Evolutionary conservation across 495 filamentous ascomycete species (phyloP).

Genomic region (Neurospora intermedia): DNA sequence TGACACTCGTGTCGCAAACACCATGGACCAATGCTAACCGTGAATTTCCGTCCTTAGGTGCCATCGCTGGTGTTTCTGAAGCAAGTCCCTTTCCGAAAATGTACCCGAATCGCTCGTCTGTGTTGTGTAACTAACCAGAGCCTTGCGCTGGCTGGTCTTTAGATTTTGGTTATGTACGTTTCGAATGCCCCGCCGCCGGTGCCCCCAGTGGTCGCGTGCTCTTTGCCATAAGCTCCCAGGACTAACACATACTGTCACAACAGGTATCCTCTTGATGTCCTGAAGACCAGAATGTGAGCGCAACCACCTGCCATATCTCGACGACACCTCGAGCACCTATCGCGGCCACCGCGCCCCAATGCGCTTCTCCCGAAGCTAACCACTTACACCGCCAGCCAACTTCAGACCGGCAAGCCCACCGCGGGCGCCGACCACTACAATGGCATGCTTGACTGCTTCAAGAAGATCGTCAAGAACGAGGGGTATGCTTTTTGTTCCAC

Average conservation of each 20-base stretch:
- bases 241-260: slow-evolving; percentile 9
- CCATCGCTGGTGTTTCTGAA: slow-evolving; percentile 22
- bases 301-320: background rate
- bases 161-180: slow-evolving; percentile 80
- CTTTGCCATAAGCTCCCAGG: background rate
- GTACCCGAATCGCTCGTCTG: background rate
- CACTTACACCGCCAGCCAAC: slow-evolving; percentile 47
- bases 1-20: background rate
- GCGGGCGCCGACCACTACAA: slow-evolving; percentile 70
- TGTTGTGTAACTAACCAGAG: background rate
- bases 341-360: slow-evolving; percentile 1
- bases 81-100: slow-evolving; percentile 5
- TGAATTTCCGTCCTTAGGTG: slow-evolving; percentile 7
- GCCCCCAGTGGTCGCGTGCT: slow-evolving; percentile 10
- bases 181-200: background rate
- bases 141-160: background rate
- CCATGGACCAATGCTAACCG: slow-evolving; percentile 9
- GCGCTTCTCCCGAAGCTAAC: slow-evolving; percentile 18
- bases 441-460: slow-evolving; percentile 95
- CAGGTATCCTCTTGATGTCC: slow-evolving; percentile 97
- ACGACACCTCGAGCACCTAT: background rate
- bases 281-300: slow-evolving; percentile 92
- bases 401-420: slow-evolving; percentile 60
- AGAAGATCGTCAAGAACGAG: slow-evolving; percentile 89
- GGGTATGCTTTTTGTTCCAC: slow-evolving; percentile 46